These are phyloP conservation scores for Boletus reticuloceps DNA, from an alignment of 768 basidiomycete genomes.

Conservation along the genomic window DNA sequence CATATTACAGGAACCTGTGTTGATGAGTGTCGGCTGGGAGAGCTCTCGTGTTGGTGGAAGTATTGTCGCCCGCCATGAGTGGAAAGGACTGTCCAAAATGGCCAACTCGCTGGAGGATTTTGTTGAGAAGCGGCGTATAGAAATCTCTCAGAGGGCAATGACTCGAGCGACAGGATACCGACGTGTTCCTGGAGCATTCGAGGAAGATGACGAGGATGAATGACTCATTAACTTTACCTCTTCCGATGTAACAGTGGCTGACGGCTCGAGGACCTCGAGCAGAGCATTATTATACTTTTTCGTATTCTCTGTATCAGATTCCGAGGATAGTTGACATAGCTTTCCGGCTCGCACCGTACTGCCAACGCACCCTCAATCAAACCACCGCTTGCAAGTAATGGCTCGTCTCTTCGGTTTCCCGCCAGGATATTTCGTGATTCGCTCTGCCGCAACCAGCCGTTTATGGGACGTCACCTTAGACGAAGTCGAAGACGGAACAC, in stretches of 20 bases:
- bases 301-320: no score
- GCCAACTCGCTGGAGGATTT: slow-evolving; percentile 67
- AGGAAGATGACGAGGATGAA: slow-evolving; percentile 20
- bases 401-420: slow-evolving; percentile 33
- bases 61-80: slow-evolving; percentile 88
- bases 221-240: neutral
- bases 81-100: slow-evolving; percentile 87
- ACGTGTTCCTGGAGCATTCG: slow-evolving; percentile 30
- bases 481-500: slow-evolving; percentile 36
- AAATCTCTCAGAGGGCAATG: slow-evolving; percentile 27
- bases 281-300: no score
- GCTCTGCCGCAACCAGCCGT: slow-evolving; percentile 34
- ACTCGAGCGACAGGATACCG: slow-evolving; percentile 9
- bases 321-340: no score
- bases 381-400: slow-evolving; percentile 5
- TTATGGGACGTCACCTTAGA: slow-evolving; percentile 36
- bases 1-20: slow-evolving; percentile 64
- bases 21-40: slow-evolving; percentile 94
- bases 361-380: neutral
- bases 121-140: slow-evolving; percentile 51
- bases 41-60: slow-evolving; percentile 55
- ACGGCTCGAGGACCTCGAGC: no score
- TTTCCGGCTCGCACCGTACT: neutral
- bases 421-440: slow-evolving; percentile 41
- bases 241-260: no score